Conservation (phyloP, 192 early-diverging fungal species). For the Backusella psychrophila region DNA sequence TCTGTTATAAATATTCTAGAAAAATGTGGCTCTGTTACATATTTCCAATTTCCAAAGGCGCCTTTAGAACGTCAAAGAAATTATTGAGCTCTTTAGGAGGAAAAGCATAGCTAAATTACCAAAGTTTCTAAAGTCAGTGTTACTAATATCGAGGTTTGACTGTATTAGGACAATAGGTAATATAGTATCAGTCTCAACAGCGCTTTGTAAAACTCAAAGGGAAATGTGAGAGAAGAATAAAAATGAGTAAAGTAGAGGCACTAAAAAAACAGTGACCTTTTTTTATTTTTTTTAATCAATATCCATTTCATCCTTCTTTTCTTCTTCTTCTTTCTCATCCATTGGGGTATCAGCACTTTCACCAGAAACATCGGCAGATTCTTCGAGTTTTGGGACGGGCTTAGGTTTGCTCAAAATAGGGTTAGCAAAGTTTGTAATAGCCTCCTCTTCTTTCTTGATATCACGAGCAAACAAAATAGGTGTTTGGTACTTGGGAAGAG, state of each 20-base stretch:
- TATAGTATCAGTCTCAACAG: too few species aligned
- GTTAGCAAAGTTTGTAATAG: conserved; percentile 65
- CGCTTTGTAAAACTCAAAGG: too few species aligned
- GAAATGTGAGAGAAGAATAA: not conserved
- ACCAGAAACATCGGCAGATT: conserved; percentile 30
- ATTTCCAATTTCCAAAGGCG: too few species aligned
- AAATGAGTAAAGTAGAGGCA: not conserved
- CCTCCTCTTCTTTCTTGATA: conserved; percentile 73
- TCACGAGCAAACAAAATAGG: conserved; percentile 66
- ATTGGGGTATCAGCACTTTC: conserved; percentile 28
- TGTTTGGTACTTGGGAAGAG: conserved; percentile 68
- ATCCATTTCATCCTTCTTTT: conserved; percentile 55
- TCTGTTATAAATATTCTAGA: too few species aligned
- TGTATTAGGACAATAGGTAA: too few species aligned
- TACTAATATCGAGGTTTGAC: too few species aligned
- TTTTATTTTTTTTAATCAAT: conserved; percentile 51
- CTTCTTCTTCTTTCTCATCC: conserved; percentile 34
- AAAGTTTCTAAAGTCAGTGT: too few species aligned
- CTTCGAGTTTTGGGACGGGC: conserved; percentile 66
- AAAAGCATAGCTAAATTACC: too few species aligned
- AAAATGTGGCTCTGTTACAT: too few species aligned
- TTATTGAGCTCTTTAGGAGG: too few species aligned
- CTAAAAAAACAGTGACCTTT: not conserved
- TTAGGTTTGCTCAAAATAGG: conserved; percentile 89
- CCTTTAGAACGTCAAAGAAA: too few species aligned